Evolutionary conservation across 345 rosid species (phyloP).

Genomic region (Dimocarpus longan): DNA sequence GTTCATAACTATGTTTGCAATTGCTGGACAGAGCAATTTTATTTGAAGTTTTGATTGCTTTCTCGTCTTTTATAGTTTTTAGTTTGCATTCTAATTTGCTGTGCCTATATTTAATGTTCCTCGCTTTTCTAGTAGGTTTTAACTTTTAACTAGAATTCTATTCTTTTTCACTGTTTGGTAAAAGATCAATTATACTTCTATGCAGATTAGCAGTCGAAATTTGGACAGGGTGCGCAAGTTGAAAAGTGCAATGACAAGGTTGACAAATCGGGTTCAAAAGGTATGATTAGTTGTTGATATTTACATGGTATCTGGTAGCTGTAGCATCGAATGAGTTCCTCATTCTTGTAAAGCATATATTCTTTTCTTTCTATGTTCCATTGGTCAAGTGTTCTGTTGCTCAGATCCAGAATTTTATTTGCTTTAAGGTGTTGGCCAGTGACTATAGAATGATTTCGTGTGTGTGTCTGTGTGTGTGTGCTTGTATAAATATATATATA

Average conservation of each 20-base stretch:
- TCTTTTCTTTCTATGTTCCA: neutral
- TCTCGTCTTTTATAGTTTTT: neutral
- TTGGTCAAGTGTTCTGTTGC: neutral
- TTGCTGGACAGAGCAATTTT: neutral
- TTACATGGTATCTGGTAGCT: conserved; percentile 1
- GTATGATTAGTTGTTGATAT: conserved; percentile 26
- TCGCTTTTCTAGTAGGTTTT: neutral
- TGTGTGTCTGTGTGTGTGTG: neutral
- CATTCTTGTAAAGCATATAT: neutral
- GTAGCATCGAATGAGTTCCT: neutral
- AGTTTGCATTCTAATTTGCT: neutral
- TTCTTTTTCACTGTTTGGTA: conserved; percentile 7
- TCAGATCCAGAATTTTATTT: neutral
- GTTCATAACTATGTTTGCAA: neutral
- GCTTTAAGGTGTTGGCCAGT: neutral
- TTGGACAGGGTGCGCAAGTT: conserved; percentile 55
- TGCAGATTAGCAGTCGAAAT: conserved; percentile 65
- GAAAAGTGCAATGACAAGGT: conserved; percentile 64
- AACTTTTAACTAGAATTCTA: neutral
- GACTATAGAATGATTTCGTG: neutral
- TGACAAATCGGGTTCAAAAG: conserved; percentile 59
- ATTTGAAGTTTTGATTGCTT: neutral
- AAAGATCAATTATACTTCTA: conserved; percentile 3
- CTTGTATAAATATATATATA: no score
- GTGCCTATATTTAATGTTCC: neutral